Evolutionary conservation across 1,284 basidiomycete species (phyloP).

Genomic region (Amylostereum chailletii): DNA sequence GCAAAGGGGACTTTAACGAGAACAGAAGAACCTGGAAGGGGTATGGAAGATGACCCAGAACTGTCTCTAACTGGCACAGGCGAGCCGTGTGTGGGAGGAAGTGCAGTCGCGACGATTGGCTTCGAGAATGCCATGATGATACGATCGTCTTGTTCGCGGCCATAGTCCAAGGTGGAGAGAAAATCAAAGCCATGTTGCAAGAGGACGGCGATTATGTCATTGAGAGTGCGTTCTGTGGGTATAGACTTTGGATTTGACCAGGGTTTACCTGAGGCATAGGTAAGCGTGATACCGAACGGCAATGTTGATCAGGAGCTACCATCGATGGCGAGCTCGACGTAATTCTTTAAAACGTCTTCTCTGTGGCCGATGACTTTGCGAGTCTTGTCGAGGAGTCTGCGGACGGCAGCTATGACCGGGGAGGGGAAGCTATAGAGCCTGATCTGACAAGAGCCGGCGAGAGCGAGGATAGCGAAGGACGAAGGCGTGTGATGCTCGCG

Average conservation of each 20-base stretch:
- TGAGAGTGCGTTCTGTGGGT: conserved; percentile 56
- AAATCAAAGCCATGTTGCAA: conserved; percentile 56
- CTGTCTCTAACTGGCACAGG: conserved; percentile 14
- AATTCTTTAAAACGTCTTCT: conserved; percentile 48
- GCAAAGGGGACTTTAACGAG: conserved; percentile 47
- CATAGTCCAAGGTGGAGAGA: conserved; percentile 67
- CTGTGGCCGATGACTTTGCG: conserved; percentile 36
- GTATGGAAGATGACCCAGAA: conserved; percentile 2
- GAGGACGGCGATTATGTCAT: conserved; percentile 56
- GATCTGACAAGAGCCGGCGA: conserved; percentile 53
- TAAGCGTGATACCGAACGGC: too few relatives aligned
- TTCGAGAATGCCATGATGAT: conserved; percentile 61
- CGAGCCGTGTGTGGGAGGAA: conserved; percentile 18
- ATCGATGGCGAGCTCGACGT: conserved; percentile 56
- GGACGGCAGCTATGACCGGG: conserved; percentile 40
- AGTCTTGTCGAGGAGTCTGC: conserved; percentile 42
- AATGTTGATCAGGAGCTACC: conserved; percentile 59
- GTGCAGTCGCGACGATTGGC: neutral
- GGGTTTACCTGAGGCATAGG: conserved; percentile 35
- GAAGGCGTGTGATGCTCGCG: conserved; percentile 45
- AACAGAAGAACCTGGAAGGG: conserved; percentile 4
- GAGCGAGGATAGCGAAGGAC: conserved; percentile 57
- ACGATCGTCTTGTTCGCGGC: conserved; percentile 65
- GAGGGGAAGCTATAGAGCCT: conserved; percentile 61
- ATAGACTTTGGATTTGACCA: conserved; percentile 62